Evolutionary conservation across 805 yeast species (phyloP), one percentile per base, ranked within the genome.

Genomic region (Teunomyces funiuensis): DNA sequence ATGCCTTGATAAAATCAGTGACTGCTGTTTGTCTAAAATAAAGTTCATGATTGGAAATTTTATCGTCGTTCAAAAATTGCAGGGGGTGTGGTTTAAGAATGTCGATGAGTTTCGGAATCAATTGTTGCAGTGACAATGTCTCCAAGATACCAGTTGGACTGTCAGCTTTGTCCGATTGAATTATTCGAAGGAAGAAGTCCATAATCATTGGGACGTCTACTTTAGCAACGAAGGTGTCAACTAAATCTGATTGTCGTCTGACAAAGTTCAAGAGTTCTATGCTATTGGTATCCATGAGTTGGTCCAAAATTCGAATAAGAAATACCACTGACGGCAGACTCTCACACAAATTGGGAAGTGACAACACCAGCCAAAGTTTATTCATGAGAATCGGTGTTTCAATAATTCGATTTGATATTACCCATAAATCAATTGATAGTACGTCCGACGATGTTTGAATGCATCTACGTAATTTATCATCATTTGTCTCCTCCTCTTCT

Each of bases 1-100:
- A 81, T 0, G 98, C 97, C 59, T 93, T 93, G 40, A 93, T 69
- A 57, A 93, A 93, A 58, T 93, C 99, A 16, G 96, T 95, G 0
- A 96, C 95, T 0, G 98, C 95, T 13, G 93, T 82, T 61, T 93
- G 98, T 36, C 81, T 82, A 51, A 70, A 70, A 41, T 65, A 62
- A 17, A 61, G 46, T 28, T 52, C 50, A n/a, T 60, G 60, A 33
- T 65, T 58, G 1, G 70, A 62, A 15, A 66, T 54, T 17, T 31
- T 41, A 13, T 45, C 18, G 18, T 43, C 42, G 6, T 30, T 36
- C 9, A 36, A 49, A 33, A 86, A 77, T 8, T 90, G 77, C 7
- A 83, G 71, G 28, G 77, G 70, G 6, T 76, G 75, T 0, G 95
- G 89, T 20, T 80, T 82, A 50, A 93, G 69, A 46, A 80, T 82